phyloP scores from a whole-genome alignment of 1,284 basidiomycete genomes.

The Microstroma glucosiphilum region DNA sequence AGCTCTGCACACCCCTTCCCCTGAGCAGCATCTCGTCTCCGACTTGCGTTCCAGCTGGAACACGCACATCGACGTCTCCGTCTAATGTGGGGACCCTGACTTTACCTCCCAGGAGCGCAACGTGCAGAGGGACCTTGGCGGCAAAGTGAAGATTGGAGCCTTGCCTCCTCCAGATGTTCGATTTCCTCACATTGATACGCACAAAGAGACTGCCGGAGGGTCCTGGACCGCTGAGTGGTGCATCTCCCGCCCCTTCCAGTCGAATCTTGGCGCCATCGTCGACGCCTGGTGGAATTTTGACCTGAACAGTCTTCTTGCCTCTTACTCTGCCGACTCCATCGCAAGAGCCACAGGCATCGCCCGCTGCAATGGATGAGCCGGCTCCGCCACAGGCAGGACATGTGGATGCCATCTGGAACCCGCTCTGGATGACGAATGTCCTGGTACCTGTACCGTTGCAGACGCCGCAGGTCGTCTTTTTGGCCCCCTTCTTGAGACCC shows the following conservation, averaged over 20 bases:
- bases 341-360: slow-evolving; percentile 73
- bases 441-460: slow-evolving; percentile 83
- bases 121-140: slow-evolving; percentile 83
- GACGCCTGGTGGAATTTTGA: slow-evolving; percentile 74
- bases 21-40: slow-evolving; percentile 94
- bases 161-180: slow-evolving; percentile 81
- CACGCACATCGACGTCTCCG: slow-evolving; percentile 88
- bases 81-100: slow-evolving; percentile 91
- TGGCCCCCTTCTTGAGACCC: slow-evolving; percentile 80
- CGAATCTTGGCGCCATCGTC: slow-evolving; percentile 95
- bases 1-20: slow-evolving; percentile 72
- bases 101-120: slow-evolving; percentile 81
- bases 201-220: slow-evolving; percentile 78
- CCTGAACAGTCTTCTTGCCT: slow-evolving; percentile 68
- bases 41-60: slow-evolving; percentile 88
- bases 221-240: slow-evolving; percentile 64
- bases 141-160: slow-evolving; percentile 87
- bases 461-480: slow-evolving; percentile 69
- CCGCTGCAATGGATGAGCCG: slow-evolving; percentile 72
- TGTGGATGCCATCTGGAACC: slow-evolving; percentile 95
- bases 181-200: slow-evolving; percentile 74
- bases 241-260: slow-evolving; percentile 76
- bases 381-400: slow-evolving; percentile 79
- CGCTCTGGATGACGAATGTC: slow-evolving; percentile 84
- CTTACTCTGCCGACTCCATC: slow-evolving; percentile 82